A percentile compares a stretch with the other conserved stretches of the same genome.
Conservation (phyloP, 176 grass and related monocot genomes). For the Zizania latifolia region DNA sequence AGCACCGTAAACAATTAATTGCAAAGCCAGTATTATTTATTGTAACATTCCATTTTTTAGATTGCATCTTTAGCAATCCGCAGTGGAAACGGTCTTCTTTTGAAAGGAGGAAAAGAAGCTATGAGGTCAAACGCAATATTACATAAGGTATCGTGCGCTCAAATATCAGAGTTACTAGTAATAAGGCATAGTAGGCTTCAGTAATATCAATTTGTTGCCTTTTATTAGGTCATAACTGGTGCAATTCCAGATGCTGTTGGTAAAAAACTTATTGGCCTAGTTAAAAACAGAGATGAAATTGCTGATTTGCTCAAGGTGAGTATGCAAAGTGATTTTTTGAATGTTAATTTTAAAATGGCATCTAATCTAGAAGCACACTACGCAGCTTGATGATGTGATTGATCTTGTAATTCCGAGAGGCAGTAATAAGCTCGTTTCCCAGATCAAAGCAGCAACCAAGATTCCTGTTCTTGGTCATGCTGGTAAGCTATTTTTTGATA, state of each 20-base stretch:
- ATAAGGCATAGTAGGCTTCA: neutral
- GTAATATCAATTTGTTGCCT: neutral
- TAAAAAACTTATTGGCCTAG: constrained; percentile 86
- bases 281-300: constrained; percentile 90
- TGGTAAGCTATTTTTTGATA: constrained; percentile 48
- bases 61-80: constrained; percentile 87
- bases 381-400: constrained; percentile 98
- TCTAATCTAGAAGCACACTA: constrained; percentile 21
- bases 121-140: constrained; percentile 92
- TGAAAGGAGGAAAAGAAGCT: constrained; percentile 99
- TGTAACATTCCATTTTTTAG: constrained; percentile 25
- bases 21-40: constrained; percentile 19
- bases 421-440: constrained; percentile 79
- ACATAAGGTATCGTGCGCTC: constrained; percentile 58
- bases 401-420: constrained; percentile 99
- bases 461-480: constrained; percentile 95
- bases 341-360: neutral
- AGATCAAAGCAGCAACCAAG: constrained; percentile 92
- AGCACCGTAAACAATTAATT: neutral
- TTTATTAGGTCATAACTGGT: constrained; percentile 64
- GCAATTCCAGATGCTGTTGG: constrained; percentile 77
- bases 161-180: neutral
- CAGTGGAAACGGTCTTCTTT: constrained; percentile 94
- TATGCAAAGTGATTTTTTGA: constrained; percentile 10
- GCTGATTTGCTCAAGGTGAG: constrained; percentile 78